Evolutionary conservation across 1,139 yeast genomes (phyloP).

Genomic region (Kluyveromyces sp.): DNA sequence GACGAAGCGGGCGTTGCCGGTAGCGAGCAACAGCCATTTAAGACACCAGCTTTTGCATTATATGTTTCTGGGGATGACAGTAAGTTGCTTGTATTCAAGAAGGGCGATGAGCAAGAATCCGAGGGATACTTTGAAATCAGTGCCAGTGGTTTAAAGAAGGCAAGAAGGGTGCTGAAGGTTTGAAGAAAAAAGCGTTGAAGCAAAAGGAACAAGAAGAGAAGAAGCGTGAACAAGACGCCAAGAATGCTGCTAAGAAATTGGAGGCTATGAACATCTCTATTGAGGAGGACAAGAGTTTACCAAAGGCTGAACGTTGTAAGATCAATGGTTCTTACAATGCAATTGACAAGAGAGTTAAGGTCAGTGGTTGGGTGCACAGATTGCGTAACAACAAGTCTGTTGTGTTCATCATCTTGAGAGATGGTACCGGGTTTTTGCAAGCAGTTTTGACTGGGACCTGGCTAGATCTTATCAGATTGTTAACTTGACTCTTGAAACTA

Average conservation of each 20-base stretch:
- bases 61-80: slow-evolving; percentile 30
- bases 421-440: slow-evolving; percentile 89
- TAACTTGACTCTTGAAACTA: slow-evolving; percentile 81
- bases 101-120: slow-evolving; percentile 42
- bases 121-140: slow-evolving; percentile 67
- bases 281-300: slow-evolving; percentile 67
- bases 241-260: slow-evolving; percentile 60
- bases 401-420: slow-evolving; percentile 86
- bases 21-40: slow-evolving; percentile 59
- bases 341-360: slow-evolving; percentile 57
- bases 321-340: slow-evolving; percentile 45
- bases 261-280: slow-evolving; percentile 69
- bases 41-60: slow-evolving; percentile 78
- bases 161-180: slow-evolving; percentile 93
- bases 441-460: slow-evolving; percentile 83
- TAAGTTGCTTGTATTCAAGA: slow-evolving; percentile 62
- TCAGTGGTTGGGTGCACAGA: slow-evolving; percentile 96
- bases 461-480: slow-evolving; percentile 84
- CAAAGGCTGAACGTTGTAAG: slow-evolving; percentile 62
- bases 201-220: slow-evolving; percentile 59
- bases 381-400: slow-evolving; percentile 87
- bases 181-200: slow-evolving; percentile 84
- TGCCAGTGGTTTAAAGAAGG: slow-evolving; percentile 92
- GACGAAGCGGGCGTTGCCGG: slow-evolving; percentile 57
- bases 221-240: slow-evolving; percentile 52